Conservation (phyloP, 1,284 basidiomycete genomes). For the Trametes polyzona region DNA sequence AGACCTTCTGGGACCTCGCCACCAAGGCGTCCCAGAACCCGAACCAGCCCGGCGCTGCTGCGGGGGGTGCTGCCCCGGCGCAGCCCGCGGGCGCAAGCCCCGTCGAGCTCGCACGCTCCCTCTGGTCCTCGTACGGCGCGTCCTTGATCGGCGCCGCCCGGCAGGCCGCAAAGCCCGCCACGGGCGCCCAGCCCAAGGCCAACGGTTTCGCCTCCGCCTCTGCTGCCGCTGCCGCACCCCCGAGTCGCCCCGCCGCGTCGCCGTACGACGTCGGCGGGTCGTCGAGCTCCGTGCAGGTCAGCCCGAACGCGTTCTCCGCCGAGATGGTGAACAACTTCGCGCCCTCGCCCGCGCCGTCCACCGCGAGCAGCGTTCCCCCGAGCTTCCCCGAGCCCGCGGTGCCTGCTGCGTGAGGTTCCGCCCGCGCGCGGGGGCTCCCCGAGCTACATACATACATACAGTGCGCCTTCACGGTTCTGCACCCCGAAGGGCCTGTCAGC, state of each 20-base stretch:
- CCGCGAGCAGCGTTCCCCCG: constrained; percentile 14
- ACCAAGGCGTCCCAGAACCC: constrained; percentile 43
- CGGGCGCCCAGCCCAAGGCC: constrained; percentile 11
- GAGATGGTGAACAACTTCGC: constrained; percentile 27
- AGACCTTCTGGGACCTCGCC: constrained; percentile 46
- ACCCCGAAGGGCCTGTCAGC: no score
- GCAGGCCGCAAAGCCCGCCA: constrained; percentile 23
- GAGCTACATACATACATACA: no score
- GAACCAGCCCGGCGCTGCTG: constrained; percentile 11
- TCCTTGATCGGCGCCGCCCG: constrained; percentile 22
- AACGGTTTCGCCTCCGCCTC: no score
- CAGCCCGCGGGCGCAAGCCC: constrained; percentile 10
- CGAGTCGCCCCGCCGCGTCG: constrained; percentile 1
- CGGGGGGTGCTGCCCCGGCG: constrained; percentile 1
- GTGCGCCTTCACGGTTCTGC: no score
- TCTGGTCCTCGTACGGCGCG: constrained; percentile 25
- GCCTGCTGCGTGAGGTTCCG: constrained; percentile 16
- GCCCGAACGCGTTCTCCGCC: constrained; percentile 22
- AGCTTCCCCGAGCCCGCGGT: constrained; percentile 26
- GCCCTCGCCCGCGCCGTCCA: constrained; percentile 19
- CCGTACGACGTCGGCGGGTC: constrained; percentile 26
- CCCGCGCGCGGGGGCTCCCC: no score
- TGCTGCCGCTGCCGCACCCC: not conserved
- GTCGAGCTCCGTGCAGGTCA: constrained; percentile 20
- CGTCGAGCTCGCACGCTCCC: constrained; percentile 19